These are phyloP conservation scores for Hyaloscypha hepaticicola DNA, from an alignment of 495 filamentous ascomycete genomes.

Conservation along the genomic window DNA sequence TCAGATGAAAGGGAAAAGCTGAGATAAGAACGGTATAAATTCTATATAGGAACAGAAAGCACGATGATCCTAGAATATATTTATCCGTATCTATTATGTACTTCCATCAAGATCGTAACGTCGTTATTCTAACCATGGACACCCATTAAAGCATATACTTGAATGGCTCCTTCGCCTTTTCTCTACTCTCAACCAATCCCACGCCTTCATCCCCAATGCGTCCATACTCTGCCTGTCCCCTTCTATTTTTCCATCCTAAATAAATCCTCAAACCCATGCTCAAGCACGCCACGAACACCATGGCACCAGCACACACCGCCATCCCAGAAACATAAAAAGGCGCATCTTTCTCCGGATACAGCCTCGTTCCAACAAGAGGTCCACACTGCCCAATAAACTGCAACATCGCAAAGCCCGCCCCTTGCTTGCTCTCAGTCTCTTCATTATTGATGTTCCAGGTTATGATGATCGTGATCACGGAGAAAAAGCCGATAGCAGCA, in stretches of 20 bases:
- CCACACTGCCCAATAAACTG: slow-evolving; percentile 71
- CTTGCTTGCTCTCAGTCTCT: slow-evolving; percentile 56
- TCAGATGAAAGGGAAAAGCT: too few relatives aligned
- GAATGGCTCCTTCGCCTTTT: slow-evolving; percentile 3
- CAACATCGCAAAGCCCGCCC: slow-evolving; percentile 71
- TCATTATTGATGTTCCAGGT: slow-evolving; percentile 78
- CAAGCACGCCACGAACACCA: slow-evolving; percentile 61
- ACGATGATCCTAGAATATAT: too few relatives aligned
- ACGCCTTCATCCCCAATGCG: slow-evolving; percentile 27
- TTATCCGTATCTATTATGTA: too few relatives aligned
- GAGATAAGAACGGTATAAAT: too few relatives aligned
- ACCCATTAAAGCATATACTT: slow-evolving; percentile 24
- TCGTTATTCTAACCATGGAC: too few relatives aligned
- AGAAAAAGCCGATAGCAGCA: slow-evolving; percentile 68
- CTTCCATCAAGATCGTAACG: too few relatives aligned
- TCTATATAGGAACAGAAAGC: too few relatives aligned
- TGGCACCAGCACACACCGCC: slow-evolving; percentile 63
- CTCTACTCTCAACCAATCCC: slow-evolving; percentile 5
- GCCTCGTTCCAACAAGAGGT: slow-evolving; percentile 68
- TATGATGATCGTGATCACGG: slow-evolving; percentile 67
- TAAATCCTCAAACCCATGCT: slow-evolving; percentile 54
- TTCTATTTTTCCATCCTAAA: slow-evolving; percentile 54
- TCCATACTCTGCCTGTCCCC: slow-evolving; percentile 43
- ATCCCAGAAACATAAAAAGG: slow-evolving; percentile 66
- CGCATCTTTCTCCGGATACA: slow-evolving; percentile 62